Conservation (phyloP, 2,329 filamentous ascomycete species). For the Mycosphaerella arachidis region DNA sequence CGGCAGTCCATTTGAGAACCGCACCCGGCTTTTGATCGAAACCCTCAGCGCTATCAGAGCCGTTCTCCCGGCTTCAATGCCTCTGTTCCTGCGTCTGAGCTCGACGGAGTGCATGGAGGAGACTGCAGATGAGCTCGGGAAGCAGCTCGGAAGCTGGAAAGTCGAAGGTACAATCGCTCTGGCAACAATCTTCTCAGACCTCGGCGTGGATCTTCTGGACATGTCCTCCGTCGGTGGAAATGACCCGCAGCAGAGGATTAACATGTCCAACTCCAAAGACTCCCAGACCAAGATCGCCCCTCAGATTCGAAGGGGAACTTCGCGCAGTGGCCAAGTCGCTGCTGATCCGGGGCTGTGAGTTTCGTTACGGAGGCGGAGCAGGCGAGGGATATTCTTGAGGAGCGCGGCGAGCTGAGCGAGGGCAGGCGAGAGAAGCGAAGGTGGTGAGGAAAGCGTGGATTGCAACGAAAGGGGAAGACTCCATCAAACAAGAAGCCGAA, state of each 20-base stretch:
- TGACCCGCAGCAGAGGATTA: slow-evolving; percentile 48
- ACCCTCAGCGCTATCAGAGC: slow-evolving; percentile 50
- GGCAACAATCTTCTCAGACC: slow-evolving; percentile 61
- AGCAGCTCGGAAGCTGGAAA: slow-evolving; percentile 60
- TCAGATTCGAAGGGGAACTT: slow-evolving; percentile 40
- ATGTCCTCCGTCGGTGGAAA: slow-evolving; percentile 74
- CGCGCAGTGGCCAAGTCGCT: slow-evolving; percentile 37
- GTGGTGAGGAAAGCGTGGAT: too few relatives aligned
- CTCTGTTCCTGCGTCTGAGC: slow-evolving; percentile 66
- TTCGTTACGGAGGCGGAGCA: slow-evolving; percentile 52
- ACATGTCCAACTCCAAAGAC: slow-evolving; percentile 38
- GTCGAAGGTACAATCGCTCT: slow-evolving; percentile 60
- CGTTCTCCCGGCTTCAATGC: slow-evolving; percentile 61
- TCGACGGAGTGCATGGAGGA: slow-evolving; percentile 71
- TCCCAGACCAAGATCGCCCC: slow-evolving; percentile 50
- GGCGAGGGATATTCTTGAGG: slow-evolving; percentile 44
- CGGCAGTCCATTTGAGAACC: slow-evolving; percentile 66
- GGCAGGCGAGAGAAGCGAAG: not conserved
- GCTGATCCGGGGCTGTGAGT: slow-evolving; percentile 47
- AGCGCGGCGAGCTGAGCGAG: not conserved
- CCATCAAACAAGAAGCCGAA: slow-evolving; percentile 25
- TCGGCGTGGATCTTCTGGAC: slow-evolving; percentile 81
- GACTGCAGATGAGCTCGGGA: slow-evolving; percentile 45
- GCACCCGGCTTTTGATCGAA: slow-evolving; percentile 63
- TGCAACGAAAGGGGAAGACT: not conserved